Evolutionary conservation across 139 green algal species (phyloP).

Genomic region (Coelastrella sp.): DNA sequence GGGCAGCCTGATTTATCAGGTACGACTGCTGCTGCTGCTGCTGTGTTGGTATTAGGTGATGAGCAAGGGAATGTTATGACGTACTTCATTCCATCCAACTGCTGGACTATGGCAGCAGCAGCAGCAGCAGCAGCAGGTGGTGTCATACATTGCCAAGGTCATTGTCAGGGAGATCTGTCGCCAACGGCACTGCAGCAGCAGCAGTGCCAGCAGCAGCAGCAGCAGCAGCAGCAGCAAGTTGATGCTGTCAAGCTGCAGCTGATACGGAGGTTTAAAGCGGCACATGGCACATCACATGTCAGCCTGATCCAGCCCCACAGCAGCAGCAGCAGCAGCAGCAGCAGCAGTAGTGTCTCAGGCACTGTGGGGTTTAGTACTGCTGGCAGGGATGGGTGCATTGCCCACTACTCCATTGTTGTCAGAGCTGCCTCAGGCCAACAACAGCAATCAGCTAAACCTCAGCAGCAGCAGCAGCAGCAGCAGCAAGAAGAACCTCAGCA

Average conservation of each 20-base stretch:
- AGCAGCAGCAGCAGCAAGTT: constrained; percentile 2
- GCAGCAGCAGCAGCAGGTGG: neutral
- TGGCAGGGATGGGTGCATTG: constrained; percentile 26
- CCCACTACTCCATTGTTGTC: constrained; percentile 5
- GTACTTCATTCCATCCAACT: neutral
- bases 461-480: constrained; percentile 16
- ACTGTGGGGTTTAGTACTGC: neutral
- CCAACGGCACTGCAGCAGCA: neutral
- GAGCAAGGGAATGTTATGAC: constrained; percentile 21
- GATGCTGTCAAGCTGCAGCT: neutral
- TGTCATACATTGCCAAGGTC: too few relatives aligned
- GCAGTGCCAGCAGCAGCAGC: constrained; percentile 10
- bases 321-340: constrained; percentile 41
- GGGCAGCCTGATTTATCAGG: too few relatives aligned
- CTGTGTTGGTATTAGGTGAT: constrained; percentile 16
- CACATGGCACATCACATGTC: constrained; percentile 18
- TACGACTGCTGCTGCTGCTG: neutral
- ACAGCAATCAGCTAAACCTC: neutral
- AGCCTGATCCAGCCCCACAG: neutral
- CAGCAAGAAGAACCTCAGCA: neutral
- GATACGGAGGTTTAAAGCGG: constrained; percentile 23
- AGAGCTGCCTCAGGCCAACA: too few relatives aligned
- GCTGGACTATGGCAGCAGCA: constrained; percentile 25
- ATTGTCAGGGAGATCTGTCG: neutral
- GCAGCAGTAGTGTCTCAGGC: neutral